phyloP scores from a whole-genome alignment of 768 basidiomycete species.

The Pisolithus sp. region DNA sequence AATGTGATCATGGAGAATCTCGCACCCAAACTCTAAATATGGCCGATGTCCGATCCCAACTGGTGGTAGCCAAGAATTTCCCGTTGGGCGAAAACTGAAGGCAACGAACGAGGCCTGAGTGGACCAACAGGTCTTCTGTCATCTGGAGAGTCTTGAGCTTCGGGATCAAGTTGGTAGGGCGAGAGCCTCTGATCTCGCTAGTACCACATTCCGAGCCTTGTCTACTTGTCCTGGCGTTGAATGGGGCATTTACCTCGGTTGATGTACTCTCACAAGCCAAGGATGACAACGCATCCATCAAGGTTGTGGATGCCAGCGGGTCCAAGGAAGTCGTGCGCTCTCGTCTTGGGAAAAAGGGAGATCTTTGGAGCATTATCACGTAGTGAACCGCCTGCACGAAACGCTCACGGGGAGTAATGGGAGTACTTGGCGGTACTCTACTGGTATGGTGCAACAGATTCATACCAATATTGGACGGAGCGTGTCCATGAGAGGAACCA shows the following conservation, averaged over 20 bases:
- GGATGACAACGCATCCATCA: neutral
- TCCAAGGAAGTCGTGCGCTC: slow-evolving; percentile 33
- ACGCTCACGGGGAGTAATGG: slow-evolving; percentile 13
- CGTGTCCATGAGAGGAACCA: slow-evolving; percentile 1
- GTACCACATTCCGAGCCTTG: slow-evolving; percentile 2
- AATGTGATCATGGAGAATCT: neutral
- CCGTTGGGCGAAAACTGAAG: slow-evolving; percentile 76
- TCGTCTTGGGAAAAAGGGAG: slow-evolving; percentile 19
- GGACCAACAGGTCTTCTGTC: slow-evolving; percentile 57
- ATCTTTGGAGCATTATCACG: slow-evolving; percentile 30
- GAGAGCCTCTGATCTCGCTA: slow-evolving; percentile 39
- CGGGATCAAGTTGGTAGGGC: slow-evolving; percentile 50
- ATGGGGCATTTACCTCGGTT: neutral
- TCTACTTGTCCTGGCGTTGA: neutral
- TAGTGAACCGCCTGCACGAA: slow-evolving; percentile 32
- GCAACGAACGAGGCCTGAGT: slow-evolving; percentile 63
- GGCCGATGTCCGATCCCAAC: slow-evolving; percentile 67
- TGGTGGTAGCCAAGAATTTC: slow-evolving; percentile 58
- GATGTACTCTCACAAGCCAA: neutral
- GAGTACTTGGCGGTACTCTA: neutral
- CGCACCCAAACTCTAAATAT: slow-evolving; percentile 61
- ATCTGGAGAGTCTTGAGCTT: slow-evolving; percentile 47
- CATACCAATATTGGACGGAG: neutral
- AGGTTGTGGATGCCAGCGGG: slow-evolving; percentile 3
- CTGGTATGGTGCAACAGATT: neutral